These are phyloP conservation scores for Phanerochaete carnosa DNA, from an alignment of 768 basidiomycete species.

Conservation along the genomic window DNA sequence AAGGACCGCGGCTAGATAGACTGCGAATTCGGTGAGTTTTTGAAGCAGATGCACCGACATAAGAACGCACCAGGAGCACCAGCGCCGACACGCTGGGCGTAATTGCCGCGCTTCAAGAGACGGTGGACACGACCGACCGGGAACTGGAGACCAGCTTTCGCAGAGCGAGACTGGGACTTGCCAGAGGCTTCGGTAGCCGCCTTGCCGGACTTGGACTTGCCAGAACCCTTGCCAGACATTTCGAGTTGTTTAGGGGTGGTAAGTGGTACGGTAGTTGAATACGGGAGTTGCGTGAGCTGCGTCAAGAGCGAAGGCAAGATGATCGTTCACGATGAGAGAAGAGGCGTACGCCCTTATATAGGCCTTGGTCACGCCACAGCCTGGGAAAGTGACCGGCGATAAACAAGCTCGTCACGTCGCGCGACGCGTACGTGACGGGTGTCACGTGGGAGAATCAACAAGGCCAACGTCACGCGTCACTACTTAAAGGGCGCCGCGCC, in stretches of 20 bases:
- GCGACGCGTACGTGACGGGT: conserved; percentile 1
- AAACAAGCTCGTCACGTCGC: conserved; percentile 11
- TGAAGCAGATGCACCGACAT: neutral
- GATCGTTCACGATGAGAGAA: neutral
- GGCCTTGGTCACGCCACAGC: neutral
- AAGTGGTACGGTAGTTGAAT: conserved; percentile 8
- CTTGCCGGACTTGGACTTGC: conserved; percentile 57
- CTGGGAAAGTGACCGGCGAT: conserved; percentile 11
- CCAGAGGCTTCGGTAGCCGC: conserved; percentile 24
- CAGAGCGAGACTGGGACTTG: conserved; percentile 68
- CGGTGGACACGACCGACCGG: conserved; percentile 92
- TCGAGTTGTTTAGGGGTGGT: conserved; percentile 11
- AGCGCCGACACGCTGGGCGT: conserved; percentile 84
- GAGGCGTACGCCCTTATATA: conserved; percentile 4
- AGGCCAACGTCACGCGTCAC: conserved; percentile 14
- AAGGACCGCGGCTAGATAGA: conserved; percentile 87
- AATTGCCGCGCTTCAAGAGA: conserved; percentile 85
- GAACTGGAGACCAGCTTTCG: conserved; percentile 78
- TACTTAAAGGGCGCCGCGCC: conserved; percentile 3
- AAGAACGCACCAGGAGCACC: conserved; percentile 69
- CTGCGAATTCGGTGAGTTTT: conserved; percentile 30
- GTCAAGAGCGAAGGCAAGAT: neutral
- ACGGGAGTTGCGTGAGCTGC: neutral
- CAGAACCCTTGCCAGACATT: conserved; percentile 38
- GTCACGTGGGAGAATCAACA: conserved; percentile 6